Base-by-base conservation (phyloP, 805 yeast species). In the Ogataea corticis region DNA sequence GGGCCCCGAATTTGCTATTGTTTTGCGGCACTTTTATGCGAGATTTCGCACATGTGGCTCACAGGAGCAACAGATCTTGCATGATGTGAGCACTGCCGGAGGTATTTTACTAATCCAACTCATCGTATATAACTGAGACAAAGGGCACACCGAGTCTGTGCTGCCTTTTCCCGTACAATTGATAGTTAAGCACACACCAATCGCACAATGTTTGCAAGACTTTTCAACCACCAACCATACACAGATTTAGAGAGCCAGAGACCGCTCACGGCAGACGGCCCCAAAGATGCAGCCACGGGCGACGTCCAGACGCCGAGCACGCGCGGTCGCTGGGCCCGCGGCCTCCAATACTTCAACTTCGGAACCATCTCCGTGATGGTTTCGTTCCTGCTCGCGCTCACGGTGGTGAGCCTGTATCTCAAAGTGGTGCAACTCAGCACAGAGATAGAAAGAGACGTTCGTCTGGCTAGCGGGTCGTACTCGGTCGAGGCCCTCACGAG, bases 401-500 rank as follows among this genome's bases (percentile, higher is more conserved):
- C 45, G 19, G 39, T 51, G 19, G 40, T 51, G 13, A 42, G 42
- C 13, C 44, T 48, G 19, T 51, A 48, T 29, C 31, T 51, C 13
- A 38, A 30, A 23, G 28, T 51, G 10, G 18, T 42, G 4, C 30
- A 21, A n/a, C 40, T 54, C 17, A 31, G 37, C 12, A 14, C 21
- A 4, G 46, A 45, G 36, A 15, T 54, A 12, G 48, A 47, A 15
- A 48, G 44, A 2, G 29, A 29, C 16, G 28, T 33, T 14, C 16
- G 34, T 14, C 25, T 33, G 32, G 48, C 29, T 16, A 41, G n/a
- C 27, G 38, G 32, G n/a, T 41, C 42, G 10, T 28, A 16, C 16
- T 40, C 28, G 14, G 15, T 51, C 19, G 55, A 50, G 29, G 29
- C 51, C 2, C 41, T 63, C 31, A 63, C 67, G 9, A 53, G 55